Base-by-base conservation (phyloP, 177 flowering plant genomes). In the Tripterygium wilfordii region DNA sequence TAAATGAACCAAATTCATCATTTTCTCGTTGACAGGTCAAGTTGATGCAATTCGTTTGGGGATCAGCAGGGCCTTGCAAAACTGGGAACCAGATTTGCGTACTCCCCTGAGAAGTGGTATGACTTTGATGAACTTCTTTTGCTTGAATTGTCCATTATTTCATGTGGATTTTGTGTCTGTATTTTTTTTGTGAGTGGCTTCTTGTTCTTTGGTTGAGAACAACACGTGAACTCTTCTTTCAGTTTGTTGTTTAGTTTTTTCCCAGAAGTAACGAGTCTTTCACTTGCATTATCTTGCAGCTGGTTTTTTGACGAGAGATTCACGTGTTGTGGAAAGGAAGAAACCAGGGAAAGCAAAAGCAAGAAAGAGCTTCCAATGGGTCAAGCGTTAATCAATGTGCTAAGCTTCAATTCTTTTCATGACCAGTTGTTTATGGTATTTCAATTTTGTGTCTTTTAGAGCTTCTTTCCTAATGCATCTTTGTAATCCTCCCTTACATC, bases 341-440 rank as follows among this genome's bases (percentile, higher is more conserved):
- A 92, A 92, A 58, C 99, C 99, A 36, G 99, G 99, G 15, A 84
- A 79, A 66, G 97, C 96, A 36, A 89, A 92, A 69, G 99, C 96
- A 45, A 86, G 99, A 62, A 92, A 92, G 82, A 88, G 98, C 71
- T 92, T 80, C 85, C 96, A 86, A 61, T 88, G 98, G 98, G 98
- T 92, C 64, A 92, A 92, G 76, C 94, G 96, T 70, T 92, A 60
- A 79, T 48, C 49, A 33, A 42, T 18, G 8, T n/a, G n/a, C n/a
- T n/a, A n/a, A n/a, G n/a, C n/a, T n/a, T n/a, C n/a, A n/a, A n/a
- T n/a, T n/a, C n/a, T n/a, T n/a, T n/a, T n/a, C n/a, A n/a, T n/a
- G n/a, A n/a, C n/a, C n/a, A n/a, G n/a, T n/a, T n/a, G n/a, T n/a
- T n/a, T n/a, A n/a, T n/a, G n/a, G n/a, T n/a, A n/a, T n/a, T n/a